Percentiles rank a stretch among this genome's conserved stretches.
Conservation (phyloP, 2,329 filamentous ascomycete species). For the Colletotrichum aenigma region DNA sequence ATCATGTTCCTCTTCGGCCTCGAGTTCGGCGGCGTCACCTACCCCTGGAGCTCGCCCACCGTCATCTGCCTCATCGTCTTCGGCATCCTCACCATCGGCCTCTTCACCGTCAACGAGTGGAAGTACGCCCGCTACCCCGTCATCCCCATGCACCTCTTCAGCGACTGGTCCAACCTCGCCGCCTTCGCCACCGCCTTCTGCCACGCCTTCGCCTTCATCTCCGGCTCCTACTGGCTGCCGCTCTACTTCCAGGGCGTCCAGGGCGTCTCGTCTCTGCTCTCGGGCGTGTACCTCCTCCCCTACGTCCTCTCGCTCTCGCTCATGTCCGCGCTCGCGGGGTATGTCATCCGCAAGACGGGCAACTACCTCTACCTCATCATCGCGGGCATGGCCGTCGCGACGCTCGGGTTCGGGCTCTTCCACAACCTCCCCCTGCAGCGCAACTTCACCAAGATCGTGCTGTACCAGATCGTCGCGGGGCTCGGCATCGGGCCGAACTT, state of each 20-base stretch:
- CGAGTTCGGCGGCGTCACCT: conserved; percentile 68
- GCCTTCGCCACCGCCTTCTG: conserved; percentile 51
- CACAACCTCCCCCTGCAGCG: conserved; percentile 58
- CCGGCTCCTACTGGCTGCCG: conserved; percentile 72
- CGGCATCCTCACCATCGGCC: conserved; percentile 49
- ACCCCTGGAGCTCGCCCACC: conserved; percentile 65
- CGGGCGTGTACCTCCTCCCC: conserved; percentile 66
- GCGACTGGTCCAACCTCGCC: conserved; percentile 58
- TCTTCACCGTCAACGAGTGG: conserved; percentile 67
- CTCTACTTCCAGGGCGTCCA: conserved; percentile 75
- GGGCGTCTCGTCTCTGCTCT: conserved; percentile 63
- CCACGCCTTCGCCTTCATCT: conserved; percentile 65
- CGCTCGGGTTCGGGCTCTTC: conserved; percentile 62
- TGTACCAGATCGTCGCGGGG: conserved; percentile 65
- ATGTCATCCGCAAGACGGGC: conserved; percentile 57
- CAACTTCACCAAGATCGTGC: conserved; percentile 50
- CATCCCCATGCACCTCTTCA: conserved; percentile 70
- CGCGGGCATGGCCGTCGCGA: conserved; percentile 56
- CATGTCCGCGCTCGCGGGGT: conserved; percentile 44
- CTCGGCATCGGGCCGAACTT: conserved; percentile 67
- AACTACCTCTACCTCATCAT: conserved; percentile 61
- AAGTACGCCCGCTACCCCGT: conserved; percentile 68
- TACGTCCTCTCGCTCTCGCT: conserved; percentile 56
- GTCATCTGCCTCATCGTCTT: conserved; percentile 69
- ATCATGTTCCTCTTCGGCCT: conserved; percentile 75